Conservation (phyloP, 2,329 filamentous ascomycete genomes). For the Exophiala mesophila region DNA sequence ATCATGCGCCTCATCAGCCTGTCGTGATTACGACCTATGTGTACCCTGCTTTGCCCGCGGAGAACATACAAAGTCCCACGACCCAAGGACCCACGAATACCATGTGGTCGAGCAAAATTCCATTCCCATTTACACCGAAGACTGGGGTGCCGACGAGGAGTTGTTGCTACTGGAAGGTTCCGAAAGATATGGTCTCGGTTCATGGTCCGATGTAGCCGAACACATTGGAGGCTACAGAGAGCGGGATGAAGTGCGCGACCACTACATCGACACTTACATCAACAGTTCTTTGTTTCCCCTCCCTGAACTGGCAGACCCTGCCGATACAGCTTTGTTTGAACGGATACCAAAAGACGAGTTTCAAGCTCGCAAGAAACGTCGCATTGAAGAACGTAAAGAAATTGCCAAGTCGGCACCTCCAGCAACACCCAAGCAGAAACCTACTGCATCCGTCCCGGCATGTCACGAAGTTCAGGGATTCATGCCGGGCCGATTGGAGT, state of each 20-base stretch:
- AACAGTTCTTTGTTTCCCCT: constrained; percentile 79
- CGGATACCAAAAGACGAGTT: constrained; percentile 86
- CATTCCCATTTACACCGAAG: constrained; percentile 88
- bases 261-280: constrained; percentile 85
- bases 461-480: constrained; percentile 98
- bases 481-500: constrained; percentile 95
- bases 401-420: constrained; percentile 77
- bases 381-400: constrained; percentile 89
- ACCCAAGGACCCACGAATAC: constrained; percentile 79
- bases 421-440: constrained; percentile 86
- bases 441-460: constrained; percentile 87
- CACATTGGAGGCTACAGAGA: constrained; percentile 93
- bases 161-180: constrained; percentile 87
- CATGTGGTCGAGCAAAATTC: constrained; percentile 98
- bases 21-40: constrained; percentile 93
- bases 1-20: constrained; percentile 75
- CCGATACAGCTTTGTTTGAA: constrained; percentile 72
- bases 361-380: constrained; percentile 82
- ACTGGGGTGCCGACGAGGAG: constrained; percentile 98
- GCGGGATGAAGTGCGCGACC: constrained; percentile 92
- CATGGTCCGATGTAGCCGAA: constrained; percentile 96
- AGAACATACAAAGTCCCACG: constrained; percentile 73
- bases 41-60: constrained; percentile 90
- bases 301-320: constrained; percentile 76
- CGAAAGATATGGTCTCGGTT: constrained; percentile 92